Base-by-base conservation (phyloP, 805 yeast genomes). In the Wickerhamiella spandovensis region DNA sequence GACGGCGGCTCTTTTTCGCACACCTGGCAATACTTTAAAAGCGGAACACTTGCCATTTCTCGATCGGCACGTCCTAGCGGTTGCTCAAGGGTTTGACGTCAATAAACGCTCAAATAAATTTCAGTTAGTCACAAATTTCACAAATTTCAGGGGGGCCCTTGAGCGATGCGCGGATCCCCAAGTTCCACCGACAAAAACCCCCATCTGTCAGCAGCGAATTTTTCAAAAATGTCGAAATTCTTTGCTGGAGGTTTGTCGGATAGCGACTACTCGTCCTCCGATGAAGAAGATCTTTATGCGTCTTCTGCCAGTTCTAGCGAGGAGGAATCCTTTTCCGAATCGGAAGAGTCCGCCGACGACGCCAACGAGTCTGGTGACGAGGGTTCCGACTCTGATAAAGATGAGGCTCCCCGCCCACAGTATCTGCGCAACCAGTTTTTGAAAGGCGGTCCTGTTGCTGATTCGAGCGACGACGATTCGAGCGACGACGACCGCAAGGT, bases 1-100 rank as follows among this genome's bases (percentile, higher is more conserved):
- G 84, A 84, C 0, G 97, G 95, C 61, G 85, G 84, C 49, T 90
- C 74, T 32, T 75, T 72, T 56, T 78, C 82, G 63, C 98, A 90
- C 8, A 86, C 73, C 67, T 89, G 95, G 68, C 98, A 90, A 15
- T 20, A 1, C 15, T 44, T 32, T 13, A 15, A 18, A 13, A 53
- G 45, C 7, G 56, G 54, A 21, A 51, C 48, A 10, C 51, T 17
- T 8, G 48, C 47, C 52, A 49, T 49, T 37, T 17, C 20, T 18
- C 8, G 4, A 15, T 37, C 9, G n/a, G n/a, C n/a, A n/a, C n/a
- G n/a, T n/a, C n/a, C n/a, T n/a, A n/a, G n/a, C n/a, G n/a, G n/a
- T n/a, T n/a, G n/a, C n/a, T n/a, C n/a, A n/a, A n/a, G n/a, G n/a
- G n/a, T n/a, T n/a, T n/a, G n/a, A n/a, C n/a, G n/a, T n/a, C n/a